Base-by-base conservation (phyloP, 2,329 filamentous ascomycete species). In the Aspergillus eucalypticola region DNA sequence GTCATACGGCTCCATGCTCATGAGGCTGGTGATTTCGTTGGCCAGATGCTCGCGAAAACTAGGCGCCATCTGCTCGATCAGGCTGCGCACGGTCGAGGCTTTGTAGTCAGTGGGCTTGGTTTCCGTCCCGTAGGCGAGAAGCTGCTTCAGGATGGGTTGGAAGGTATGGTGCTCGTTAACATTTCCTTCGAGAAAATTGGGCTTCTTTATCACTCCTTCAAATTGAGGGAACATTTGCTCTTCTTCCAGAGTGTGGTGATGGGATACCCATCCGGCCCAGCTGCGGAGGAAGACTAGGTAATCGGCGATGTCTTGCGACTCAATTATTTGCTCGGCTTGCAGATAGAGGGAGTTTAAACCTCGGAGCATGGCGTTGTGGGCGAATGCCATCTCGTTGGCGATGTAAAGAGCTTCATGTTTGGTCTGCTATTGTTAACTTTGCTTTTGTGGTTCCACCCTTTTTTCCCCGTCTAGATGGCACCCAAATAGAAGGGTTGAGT, bases 241-340 rank as follows among this genome's bases (percentile, higher is more conserved):
- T 10, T 59, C 57, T 50, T 59, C 57, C 5, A 59, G 19, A 5
- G 15, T 23, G 10, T 59, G 57, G 35, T 59, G 57, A 10, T 59
- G 57, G 8, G 48, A 52, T 15, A 59, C 46, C 29, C 51, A 49
- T 8, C 23, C 25, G 2, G 42, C 42, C 52, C 58, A 59, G 21
- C 39, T 15, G 15, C 15, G 10, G 2, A 46, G 10, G n/a, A 59
- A 56, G 44, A 56, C 35, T 8, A 59, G 52, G 21, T 44, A 59
- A 21, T 59, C 58, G 19, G 52, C n/a, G 1, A 23, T n/a, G 13
- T 51, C 58, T 11, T 19, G n/a, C 5, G 39, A 19, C 1, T 32
- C 2, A 1, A 11, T 8, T n/a, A 60, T 7, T 3, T 50, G 42
- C 11, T 21, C 19, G 2, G 58, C 52, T 35, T 60, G 58, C 0